Conservation (phyloP, 495 filamentous ascomycete species). For the Annulohypoxylon bovei region DNA sequence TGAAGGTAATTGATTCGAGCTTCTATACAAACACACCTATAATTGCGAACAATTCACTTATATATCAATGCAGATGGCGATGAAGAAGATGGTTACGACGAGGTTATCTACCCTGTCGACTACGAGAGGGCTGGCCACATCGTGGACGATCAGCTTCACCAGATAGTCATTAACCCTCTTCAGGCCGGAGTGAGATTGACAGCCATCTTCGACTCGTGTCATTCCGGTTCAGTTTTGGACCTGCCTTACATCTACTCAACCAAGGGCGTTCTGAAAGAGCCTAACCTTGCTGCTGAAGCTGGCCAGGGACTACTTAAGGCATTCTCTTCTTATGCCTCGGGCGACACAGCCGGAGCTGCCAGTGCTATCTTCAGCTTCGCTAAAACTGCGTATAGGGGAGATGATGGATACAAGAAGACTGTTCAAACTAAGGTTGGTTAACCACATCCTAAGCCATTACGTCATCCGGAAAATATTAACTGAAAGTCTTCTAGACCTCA, state of each 20-base stretch:
- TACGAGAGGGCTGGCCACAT: slow-evolving; percentile 90
- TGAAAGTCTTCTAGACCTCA: slow-evolving; percentile 63
- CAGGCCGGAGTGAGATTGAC: slow-evolving; percentile 89
- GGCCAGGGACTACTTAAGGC: slow-evolving; percentile 88
- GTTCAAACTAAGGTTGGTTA: slow-evolving; percentile 73
- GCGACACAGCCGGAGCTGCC: slow-evolving; percentile 82
- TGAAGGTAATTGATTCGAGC: slow-evolving; percentile 12
- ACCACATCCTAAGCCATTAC: neutral
- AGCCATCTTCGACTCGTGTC: slow-evolving; percentile 97
- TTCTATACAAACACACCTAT: neutral
- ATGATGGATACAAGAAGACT: slow-evolving; percentile 83
- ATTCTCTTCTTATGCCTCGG: slow-evolving; percentile 81
- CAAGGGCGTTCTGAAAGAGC: slow-evolving; percentile 95
- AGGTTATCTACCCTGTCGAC: slow-evolving; percentile 97
- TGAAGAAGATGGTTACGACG: slow-evolving; percentile 93
- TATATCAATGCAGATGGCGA: slow-evolving; percentile 58
- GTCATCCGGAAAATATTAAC: slow-evolving; percentile 48
- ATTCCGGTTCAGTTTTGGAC: slow-evolving; percentile 95
- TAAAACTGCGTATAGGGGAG: slow-evolving; percentile 87
- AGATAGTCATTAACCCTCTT: slow-evolving; percentile 84
- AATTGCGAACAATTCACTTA: neutral
- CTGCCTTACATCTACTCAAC: slow-evolving; percentile 97
- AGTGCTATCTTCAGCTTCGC: slow-evolving; percentile 78
- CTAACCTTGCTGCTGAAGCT: slow-evolving; percentile 95
- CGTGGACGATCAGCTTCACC: slow-evolving; percentile 95